These are phyloP conservation scores for Phytophthora pisi DNA, from an alignment of 352 stramenopile genomes.

Conservation along the genomic window DNA sequence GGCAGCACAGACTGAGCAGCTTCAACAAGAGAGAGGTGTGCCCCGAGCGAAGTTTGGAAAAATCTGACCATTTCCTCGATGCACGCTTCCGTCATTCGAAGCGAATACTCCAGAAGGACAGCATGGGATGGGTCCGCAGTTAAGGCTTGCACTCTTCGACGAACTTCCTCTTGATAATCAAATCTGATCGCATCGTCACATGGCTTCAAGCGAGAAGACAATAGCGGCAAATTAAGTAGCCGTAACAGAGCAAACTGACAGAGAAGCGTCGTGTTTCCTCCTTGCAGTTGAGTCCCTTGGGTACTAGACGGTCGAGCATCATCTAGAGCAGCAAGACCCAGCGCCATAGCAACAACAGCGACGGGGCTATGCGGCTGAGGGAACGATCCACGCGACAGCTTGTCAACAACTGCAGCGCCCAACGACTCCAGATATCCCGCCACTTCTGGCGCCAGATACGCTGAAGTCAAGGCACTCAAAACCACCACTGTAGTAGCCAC, in stretches of 20 bases:
- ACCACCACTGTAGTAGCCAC: slow-evolving; percentile 31
- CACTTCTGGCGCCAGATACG: slow-evolving; percentile 5
- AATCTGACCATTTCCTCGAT: slow-evolving; percentile 41
- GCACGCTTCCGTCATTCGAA: slow-evolving; percentile 34
- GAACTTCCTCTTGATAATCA: slow-evolving; percentile 21
- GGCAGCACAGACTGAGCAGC: slow-evolving; percentile 40
- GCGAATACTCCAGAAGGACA: slow-evolving; percentile 19
- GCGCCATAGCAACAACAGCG: slow-evolving; percentile 28
- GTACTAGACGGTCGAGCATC: slow-evolving; percentile 1
- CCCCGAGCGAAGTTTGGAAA: slow-evolving; percentile 31
- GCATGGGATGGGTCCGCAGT: slow-evolving; percentile 7
- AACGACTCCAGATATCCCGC: slow-evolving; percentile 25
- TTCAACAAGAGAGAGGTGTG: slow-evolving; percentile 27
- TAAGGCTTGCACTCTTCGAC: slow-evolving; percentile 14
- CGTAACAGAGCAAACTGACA: slow-evolving; percentile 44
- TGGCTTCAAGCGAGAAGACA: slow-evolving; percentile 26
- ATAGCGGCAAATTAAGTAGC: slow-evolving; percentile 32
- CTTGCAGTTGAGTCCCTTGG: neutral
- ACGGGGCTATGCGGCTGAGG: slow-evolving; percentile 26
- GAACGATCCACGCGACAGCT: slow-evolving; percentile 28
- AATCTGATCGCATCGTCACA: slow-evolving; percentile 6
- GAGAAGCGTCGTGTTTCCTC: slow-evolving; percentile 31
- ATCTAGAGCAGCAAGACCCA: slow-evolving; percentile 31
- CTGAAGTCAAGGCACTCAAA: slow-evolving; percentile 24
- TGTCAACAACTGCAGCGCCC: slow-evolving; percentile 17